Evolutionary conservation across 176 grass and related monocot species (phyloP).

Genomic region (Eremochloa ophiuroides): DNA sequence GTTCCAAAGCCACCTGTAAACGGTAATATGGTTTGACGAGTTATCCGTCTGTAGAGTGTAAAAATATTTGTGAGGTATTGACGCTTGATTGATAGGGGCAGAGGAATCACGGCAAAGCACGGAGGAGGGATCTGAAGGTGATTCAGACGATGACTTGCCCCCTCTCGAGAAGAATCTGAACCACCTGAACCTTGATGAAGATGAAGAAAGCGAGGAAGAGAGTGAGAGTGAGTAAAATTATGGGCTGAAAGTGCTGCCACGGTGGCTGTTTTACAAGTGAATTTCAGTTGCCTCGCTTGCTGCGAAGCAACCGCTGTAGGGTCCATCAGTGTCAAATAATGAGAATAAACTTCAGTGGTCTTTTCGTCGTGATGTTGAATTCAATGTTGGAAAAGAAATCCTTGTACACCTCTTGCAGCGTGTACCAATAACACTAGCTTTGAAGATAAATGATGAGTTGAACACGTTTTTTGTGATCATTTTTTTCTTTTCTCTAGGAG

Average conservation of each 20-base stretch:
- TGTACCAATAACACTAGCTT: not conserved
- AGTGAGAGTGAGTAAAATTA: slow-evolving; percentile 34
- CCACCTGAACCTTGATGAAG: slow-evolving; percentile 55
- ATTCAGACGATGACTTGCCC: slow-evolving; percentile 75
- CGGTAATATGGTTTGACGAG: slow-evolving; percentile 43
- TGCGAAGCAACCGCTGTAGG: not conserved
- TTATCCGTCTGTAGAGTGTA: not conserved
- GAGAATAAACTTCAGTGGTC: not conserved
- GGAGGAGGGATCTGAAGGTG: slow-evolving; percentile 48
- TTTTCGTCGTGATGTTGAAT: not conserved
- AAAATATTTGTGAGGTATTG: not conserved
- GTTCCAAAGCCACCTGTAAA: slow-evolving; percentile 38
- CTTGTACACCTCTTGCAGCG: not conserved
- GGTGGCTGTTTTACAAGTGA: not conserved
- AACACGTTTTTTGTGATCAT: not conserved
- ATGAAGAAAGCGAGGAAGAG: slow-evolving; percentile 55
- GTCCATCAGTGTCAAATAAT: not conserved
- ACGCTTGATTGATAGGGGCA: not conserved
- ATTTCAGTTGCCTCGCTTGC: not conserved
- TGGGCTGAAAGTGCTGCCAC: not conserved
- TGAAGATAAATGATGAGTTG: not conserved
- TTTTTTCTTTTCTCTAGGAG: not conserved
- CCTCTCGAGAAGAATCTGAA: slow-evolving; percentile 89
- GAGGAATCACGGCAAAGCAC: slow-evolving; percentile 14
- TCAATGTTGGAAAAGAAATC: not conserved